phyloP scores from a whole-genome alignment of 139 green algal species.

The Micromonas commoda region DNA sequence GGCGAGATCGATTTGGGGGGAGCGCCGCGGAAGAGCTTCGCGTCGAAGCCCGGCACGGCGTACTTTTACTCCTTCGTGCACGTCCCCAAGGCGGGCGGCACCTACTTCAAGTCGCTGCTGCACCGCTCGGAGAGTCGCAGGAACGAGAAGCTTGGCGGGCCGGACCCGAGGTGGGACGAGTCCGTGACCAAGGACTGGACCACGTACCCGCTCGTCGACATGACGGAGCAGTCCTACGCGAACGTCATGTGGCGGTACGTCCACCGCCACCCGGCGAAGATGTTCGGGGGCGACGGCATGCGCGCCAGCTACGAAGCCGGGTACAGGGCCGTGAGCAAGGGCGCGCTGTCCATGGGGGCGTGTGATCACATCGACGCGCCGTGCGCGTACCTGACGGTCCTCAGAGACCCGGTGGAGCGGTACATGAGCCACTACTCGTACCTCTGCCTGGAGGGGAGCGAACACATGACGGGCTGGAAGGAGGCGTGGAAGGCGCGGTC shows the following conservation, averaged over 20 bases:
- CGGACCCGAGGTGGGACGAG: background rate
- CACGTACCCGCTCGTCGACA: background rate
- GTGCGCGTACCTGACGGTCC: constrained; percentile 1
- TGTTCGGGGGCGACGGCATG: background rate
- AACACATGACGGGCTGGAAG: background rate
- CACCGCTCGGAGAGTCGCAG: background rate
- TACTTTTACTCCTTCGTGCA: constrained; percentile 9
- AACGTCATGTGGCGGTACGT: background rate
- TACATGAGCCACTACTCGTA: constrained; percentile 13
- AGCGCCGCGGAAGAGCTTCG: background rate
- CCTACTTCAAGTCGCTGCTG: background rate
- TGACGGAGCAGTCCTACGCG: background rate
- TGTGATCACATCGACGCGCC: background rate
- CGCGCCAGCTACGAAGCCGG: background rate
- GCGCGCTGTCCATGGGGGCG: background rate
- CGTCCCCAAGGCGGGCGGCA: constrained; percentile 20
- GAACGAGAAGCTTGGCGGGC: background rate
- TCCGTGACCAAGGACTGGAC: background rate
- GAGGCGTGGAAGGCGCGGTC: background rate
- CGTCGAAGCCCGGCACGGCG: background rate
- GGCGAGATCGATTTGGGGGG: no score
- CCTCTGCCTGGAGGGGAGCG: background rate
- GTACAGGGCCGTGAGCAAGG: background rate
- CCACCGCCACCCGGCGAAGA: background rate
- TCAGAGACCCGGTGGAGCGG: background rate